These are phyloP conservation scores for Xylariaceae sp. DNA, from an alignment of 2,329 filamentous ascomycete species.

Conservation along the genomic window DNA sequence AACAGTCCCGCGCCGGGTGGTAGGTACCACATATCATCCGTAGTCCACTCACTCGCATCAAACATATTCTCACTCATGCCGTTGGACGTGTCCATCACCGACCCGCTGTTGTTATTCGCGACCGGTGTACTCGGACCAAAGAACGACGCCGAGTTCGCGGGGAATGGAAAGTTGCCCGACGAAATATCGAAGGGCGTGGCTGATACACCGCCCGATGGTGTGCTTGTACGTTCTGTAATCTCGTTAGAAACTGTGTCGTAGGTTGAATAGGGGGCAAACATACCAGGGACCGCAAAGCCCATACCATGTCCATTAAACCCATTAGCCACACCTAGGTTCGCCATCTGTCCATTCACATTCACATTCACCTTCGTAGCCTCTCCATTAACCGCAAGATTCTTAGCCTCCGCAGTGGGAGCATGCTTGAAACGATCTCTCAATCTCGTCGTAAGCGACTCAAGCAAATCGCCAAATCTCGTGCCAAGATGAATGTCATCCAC, in stretches of 20 bases:
- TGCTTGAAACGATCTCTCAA: conserved; percentile 71
- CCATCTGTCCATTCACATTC: conserved; percentile 27
- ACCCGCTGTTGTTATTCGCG: conserved; percentile 16
- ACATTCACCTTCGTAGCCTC: conserved; percentile 24
- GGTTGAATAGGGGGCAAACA: conserved; percentile 1
- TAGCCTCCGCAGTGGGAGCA: conserved; percentile 46
- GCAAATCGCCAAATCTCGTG: conserved; percentile 77
- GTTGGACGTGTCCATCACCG: conserved; percentile 27
- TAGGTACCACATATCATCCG: conserved; percentile 62
- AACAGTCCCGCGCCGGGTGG: conserved; percentile 61
- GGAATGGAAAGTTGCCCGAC: conserved; percentile 52
- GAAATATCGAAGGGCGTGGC: conserved; percentile 60
- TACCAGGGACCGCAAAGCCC: conserved; percentile 28
- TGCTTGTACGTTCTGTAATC: conserved; percentile 35
- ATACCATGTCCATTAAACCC: conserved; percentile 21
- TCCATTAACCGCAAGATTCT: conserved; percentile 30
- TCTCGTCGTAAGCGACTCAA: conserved; percentile 73
- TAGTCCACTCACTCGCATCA: conserved; percentile 48
- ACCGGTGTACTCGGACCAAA: conserved; percentile 50
- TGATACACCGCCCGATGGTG: conserved; percentile 51
- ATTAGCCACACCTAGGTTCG: conserved; percentile 27
- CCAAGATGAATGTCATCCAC: conserved; percentile 83
- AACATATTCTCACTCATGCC: conserved; percentile 40
- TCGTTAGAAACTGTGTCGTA: conserved; percentile 12
- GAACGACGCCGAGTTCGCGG: conserved; percentile 41